Base-by-base conservation (phyloP, 2,329 filamentous ascomycete genomes). In the Coniochaeta prunicola region DNA sequence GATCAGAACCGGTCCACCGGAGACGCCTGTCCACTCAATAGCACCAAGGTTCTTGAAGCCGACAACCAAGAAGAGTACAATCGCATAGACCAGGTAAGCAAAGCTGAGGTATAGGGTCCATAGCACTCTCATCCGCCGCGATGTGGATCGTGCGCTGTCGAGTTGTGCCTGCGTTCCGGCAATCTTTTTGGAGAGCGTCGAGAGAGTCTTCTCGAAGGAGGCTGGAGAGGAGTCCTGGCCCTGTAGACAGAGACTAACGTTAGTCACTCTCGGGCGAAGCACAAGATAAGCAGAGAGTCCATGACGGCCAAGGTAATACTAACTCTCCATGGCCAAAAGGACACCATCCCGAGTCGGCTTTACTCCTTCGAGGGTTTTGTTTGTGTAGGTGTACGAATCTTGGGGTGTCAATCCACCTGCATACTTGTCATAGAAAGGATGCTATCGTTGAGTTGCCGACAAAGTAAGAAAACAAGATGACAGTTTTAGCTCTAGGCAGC, bases 61-160 rank as follows among this genome's bases (percentile, higher is more conserved):
- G 3, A 96, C 86, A 8, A 97, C 91, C 7, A 99, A 80, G 3
- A 88, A 81, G 50, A 96, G 80, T 57, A 97, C 88, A 30, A 96
- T 86, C 10, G 86, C 82, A 67, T 91, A 92, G 53, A 97, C 84
- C 4, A 97, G 86, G 73, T 97, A 99, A 56, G 88, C 90, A 67
- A 99, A 93, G 59, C 86, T 86, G 2, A 92, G 86, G 71, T 97
- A 99, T 15, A 99, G 83, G 0, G 92, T 96, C 85, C 87, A 92
- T 58, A 97, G 83, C 38, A 91, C 90, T 65, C 89, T 93, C 67
- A 88, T 83, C 60, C 92, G 88, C 59, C 93, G 86, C 56, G 90
- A 86, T 61, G 83, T 84, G 65, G 88, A 82, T 53, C 91, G 86
- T 40, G 89, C 80, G 45, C 78, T 79, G 68, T 96, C 92, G 64